A percentile compares a stretch with the other conserved stretches of the same genome.
Evolutionary conservation across 345 rosid genomes (phyloP).

Genomic region (Aquilaria sinensis): DNA sequence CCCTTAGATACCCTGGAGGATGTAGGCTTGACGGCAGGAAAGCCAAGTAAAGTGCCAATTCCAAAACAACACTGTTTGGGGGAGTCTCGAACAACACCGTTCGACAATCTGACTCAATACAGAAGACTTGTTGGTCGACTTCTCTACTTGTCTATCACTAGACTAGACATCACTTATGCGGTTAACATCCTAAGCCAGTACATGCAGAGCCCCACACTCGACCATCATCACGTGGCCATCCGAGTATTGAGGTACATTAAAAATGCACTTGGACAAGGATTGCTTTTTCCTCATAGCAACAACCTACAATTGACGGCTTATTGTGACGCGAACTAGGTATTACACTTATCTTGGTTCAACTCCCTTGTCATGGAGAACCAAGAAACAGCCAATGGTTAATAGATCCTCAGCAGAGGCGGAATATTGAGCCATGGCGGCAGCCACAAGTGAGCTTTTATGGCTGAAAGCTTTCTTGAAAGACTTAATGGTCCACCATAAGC

Average conservation of each 20-base stretch:
- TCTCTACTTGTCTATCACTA: neutral
- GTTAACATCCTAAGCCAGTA: neutral
- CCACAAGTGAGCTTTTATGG: neutral
- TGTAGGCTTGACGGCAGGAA: neutral
- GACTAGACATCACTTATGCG: neutral
- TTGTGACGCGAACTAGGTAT: conserved; percentile 10
- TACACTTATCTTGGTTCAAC: neutral
- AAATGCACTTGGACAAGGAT: neutral
- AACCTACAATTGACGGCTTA: neutral
- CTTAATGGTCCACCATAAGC: neutral
- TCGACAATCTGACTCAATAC: neutral
- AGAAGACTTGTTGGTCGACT: neutral
- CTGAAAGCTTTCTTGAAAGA: neutral
- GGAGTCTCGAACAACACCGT: too few relatives aligned
- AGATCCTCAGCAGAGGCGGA: neutral
- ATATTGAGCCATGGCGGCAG: conserved; percentile 7
- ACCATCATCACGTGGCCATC: neutral
- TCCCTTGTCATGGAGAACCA: conserved; percentile 1
- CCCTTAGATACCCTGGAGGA: neutral
- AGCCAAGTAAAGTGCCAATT: neutral
- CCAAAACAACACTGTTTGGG: neutral
- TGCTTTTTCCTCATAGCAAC: neutral
- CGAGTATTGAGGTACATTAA: neutral
- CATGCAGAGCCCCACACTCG: neutral
- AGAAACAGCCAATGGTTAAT: neutral